Evolutionary conservation across 2,329 filamentous ascomycete species (phyloP).

Genomic region (Chaetomiaceae sp.): DNA sequence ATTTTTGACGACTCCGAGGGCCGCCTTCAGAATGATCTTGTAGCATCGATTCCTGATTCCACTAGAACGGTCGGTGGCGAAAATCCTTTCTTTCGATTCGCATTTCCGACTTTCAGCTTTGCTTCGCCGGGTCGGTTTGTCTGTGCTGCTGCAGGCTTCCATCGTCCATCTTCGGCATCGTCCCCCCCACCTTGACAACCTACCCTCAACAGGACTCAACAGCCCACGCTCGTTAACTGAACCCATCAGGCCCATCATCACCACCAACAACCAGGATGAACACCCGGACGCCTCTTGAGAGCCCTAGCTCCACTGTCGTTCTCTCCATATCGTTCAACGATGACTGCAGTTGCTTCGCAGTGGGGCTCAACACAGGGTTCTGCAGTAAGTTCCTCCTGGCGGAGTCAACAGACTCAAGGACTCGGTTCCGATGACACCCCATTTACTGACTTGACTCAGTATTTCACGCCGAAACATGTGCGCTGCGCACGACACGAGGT

Average conservation of each 20-base stretch:
- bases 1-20: background rate
- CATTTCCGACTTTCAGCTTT: background rate
- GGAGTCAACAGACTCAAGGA: too few species aligned
- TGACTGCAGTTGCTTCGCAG: constrained; percentile 78
- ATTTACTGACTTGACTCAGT: constrained; percentile 50
- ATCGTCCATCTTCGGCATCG: background rate
- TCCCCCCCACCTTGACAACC: too few species aligned
- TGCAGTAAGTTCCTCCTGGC: constrained; percentile 53
- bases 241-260: background rate
- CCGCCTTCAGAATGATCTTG: constrained; percentile 1
- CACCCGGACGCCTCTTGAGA: constrained; percentile 79
- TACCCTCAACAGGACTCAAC: too few species aligned
- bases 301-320: constrained; percentile 66
- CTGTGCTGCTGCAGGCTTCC: background rate
- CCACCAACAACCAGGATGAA: constrained; percentile 63
- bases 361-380: constrained; percentile 81
- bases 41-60: background rate
- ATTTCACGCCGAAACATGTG: constrained; percentile 67
- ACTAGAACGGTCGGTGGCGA: background rate
- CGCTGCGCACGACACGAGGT: constrained; percentile 53
- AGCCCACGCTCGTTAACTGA: constrained; percentile 1
- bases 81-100: background rate
- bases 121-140: background rate
- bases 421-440: too few species aligned
- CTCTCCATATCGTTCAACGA: constrained; percentile 83